phyloP scores from a whole-genome alignment of 306 rosid genomes.

The Dalbergia oliveri region DNA sequence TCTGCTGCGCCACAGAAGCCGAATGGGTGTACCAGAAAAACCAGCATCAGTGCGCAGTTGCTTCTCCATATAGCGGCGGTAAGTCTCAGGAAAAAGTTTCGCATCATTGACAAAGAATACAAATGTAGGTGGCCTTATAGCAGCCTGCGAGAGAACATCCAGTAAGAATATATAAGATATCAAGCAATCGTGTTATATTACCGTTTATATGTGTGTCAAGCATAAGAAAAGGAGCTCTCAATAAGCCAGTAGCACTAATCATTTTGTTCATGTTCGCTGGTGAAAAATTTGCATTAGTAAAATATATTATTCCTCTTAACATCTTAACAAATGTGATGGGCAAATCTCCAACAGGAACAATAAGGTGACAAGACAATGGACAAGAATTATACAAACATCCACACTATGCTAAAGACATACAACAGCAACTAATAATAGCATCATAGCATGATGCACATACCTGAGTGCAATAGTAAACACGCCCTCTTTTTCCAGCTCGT shows the following conservation, averaged over 20 bases:
- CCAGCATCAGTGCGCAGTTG: conserved; percentile 89
- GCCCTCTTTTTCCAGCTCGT: conserved; percentile 92
- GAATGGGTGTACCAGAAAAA: conserved; percentile 89
- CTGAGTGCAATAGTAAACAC: conserved; percentile 97
- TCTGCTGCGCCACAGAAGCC: conserved; percentile 92
- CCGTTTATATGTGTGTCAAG: background rate
- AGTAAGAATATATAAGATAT: background rate
- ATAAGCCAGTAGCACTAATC: conserved; percentile 30
- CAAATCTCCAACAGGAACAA: conserved; percentile 23
- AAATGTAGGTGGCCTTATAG: conserved; percentile 95
- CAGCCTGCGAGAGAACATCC: conserved; percentile 74
- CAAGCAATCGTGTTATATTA: background rate
- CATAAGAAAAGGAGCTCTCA: conserved; percentile 2
- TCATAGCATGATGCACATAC: conserved; percentile 48
- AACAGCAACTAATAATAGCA: conserved; percentile 8
- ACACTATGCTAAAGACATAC: conserved; percentile 30
- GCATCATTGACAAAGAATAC: conserved; percentile 96
- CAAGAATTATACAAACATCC: conserved; percentile 21
- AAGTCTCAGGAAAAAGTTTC: conserved; percentile 89
- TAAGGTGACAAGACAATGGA: conserved; percentile 14
- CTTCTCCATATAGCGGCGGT: conserved; percentile 91
- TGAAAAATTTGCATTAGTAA: background rate
- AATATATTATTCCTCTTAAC: background rate
- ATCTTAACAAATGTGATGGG: conserved; percentile 2
- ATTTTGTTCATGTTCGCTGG: background rate